These are phyloP conservation scores for Barnettozyma wickerhamii DNA, from an alignment of 805 yeast genomes.

Conservation along the genomic window DNA sequence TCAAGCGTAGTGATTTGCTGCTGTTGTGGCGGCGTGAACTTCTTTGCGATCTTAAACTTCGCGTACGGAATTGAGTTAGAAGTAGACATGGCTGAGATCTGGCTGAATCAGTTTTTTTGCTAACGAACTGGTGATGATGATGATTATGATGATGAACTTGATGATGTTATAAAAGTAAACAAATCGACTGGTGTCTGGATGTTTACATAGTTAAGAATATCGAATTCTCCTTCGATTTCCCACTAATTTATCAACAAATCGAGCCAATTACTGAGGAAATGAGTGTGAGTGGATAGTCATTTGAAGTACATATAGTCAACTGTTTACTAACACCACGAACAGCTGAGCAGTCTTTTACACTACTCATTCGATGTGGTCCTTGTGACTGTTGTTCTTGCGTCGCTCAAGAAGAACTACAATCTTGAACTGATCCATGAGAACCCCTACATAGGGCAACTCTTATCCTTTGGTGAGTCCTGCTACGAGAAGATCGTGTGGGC, in stretches of 20 bases:
- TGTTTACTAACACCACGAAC: background rate
- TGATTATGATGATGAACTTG: too few species aligned
- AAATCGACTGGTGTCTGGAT: constrained; percentile 3
- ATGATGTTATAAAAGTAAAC: background rate
- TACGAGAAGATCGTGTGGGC: constrained; percentile 8
- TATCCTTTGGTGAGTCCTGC: constrained; percentile 6
- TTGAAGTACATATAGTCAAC: too few species aligned
- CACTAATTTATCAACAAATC: too few species aligned
- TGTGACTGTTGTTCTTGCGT: constrained; percentile 7
- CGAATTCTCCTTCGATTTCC: too few species aligned
- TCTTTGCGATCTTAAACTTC: constrained; percentile 39
- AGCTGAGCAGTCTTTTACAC: constrained; percentile 3
- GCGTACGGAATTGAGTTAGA: constrained; percentile 6
- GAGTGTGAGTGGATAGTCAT: constrained; percentile 7
- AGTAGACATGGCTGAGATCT: too few species aligned
- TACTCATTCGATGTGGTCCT: constrained; percentile 7
- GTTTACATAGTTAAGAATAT: too few species aligned
- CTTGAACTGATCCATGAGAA: constrained; percentile 5
- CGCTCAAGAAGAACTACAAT: constrained; percentile 7
- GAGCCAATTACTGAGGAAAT: too few species aligned
- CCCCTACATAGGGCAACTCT: constrained; percentile 1
- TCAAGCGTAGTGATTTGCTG: constrained; percentile 60
- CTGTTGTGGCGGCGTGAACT: constrained; percentile 32
- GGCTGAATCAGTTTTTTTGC: too few species aligned
- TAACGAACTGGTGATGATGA: too few species aligned